Evolutionary conservation across 2,329 filamentous ascomycete genomes (phyloP).

Genomic region (Tympanopsis confertula): DNA sequence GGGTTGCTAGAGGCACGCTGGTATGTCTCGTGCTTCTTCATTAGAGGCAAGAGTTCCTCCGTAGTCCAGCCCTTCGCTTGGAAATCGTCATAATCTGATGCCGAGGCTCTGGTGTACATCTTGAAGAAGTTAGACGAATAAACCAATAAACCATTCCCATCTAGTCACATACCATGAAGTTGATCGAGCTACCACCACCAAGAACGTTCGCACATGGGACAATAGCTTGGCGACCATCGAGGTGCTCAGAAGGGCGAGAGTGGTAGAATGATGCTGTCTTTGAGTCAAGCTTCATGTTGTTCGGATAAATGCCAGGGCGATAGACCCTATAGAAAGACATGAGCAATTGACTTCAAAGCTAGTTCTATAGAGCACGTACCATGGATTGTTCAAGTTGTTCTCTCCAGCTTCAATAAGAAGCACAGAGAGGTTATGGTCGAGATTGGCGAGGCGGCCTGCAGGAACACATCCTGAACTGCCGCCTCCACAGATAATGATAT

Average conservation of each 20-base stretch:
- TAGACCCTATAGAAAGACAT: constrained; percentile 48
- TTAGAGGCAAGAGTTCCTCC: constrained; percentile 62
- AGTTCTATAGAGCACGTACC: not conserved
- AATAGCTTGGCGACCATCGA: constrained; percentile 58
- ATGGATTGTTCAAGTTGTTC: constrained; percentile 67
- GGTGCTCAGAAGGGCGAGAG: constrained; percentile 61
- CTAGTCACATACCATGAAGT: constrained; percentile 50
- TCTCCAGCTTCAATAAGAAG: constrained; percentile 62
- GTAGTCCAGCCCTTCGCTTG: constrained; percentile 71
- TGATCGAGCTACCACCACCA: constrained; percentile 64
- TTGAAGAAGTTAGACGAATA: constrained; percentile 13
- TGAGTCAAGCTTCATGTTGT: constrained; percentile 69
- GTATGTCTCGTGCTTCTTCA: constrained; percentile 74
- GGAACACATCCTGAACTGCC: not conserved
- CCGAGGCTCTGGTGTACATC: constrained; percentile 65
- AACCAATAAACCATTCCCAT: not conserved
- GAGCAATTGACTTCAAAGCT: constrained; percentile 1
- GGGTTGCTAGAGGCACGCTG: constrained; percentile 53
- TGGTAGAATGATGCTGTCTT: constrained; percentile 76
- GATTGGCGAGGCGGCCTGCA: constrained; percentile 45
- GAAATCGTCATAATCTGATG: constrained; percentile 68
- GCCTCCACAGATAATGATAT: not conserved
- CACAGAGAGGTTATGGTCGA: constrained; percentile 64
- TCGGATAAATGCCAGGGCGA: constrained; percentile 65
- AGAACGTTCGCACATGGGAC: constrained; percentile 67